Conservation (phyloP, 2,329 filamentous ascomycete genomes). For the Ceratocystiopsis brevicomis region DNA sequence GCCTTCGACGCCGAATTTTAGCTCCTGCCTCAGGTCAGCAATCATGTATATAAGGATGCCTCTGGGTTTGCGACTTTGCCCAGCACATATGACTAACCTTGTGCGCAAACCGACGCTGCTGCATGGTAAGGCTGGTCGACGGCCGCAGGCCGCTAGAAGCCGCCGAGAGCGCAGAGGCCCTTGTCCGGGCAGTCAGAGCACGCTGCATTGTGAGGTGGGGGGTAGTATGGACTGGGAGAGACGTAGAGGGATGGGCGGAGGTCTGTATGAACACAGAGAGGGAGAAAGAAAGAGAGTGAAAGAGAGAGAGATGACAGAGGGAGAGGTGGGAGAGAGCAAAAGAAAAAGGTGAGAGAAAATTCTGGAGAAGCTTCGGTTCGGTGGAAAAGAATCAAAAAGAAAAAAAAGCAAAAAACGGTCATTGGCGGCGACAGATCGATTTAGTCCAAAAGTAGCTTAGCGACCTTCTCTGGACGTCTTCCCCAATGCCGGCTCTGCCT, state of each 20-base stretch:
- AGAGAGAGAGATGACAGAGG: background rate
- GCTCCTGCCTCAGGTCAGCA: slow-evolving; percentile 41
- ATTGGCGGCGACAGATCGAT: background rate
- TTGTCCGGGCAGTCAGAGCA: slow-evolving; percentile 63
- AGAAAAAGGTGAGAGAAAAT: slow-evolving; percentile 1
- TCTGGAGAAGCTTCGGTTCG: slow-evolving; percentile 5
- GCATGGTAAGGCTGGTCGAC: slow-evolving; percentile 41
- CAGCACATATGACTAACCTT: slow-evolving; percentile 44
- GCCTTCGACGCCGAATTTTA: slow-evolving; percentile 95
- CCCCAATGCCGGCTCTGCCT: slow-evolving; percentile 2
- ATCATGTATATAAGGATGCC: background rate
- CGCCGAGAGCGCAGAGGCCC: slow-evolving; percentile 59
- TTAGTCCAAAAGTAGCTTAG: background rate
- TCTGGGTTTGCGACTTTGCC: too few species aligned
- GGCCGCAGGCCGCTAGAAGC: slow-evolving; percentile 42
- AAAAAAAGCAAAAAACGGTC: background rate
- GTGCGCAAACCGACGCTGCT: slow-evolving; percentile 92
- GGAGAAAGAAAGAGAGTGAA: background rate
- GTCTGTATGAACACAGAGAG: background rate
- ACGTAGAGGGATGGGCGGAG: background rate
- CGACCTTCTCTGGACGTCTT: background rate
- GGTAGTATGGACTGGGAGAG: background rate
- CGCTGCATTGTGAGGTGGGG: slow-evolving; percentile 61
- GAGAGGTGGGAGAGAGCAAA: background rate
- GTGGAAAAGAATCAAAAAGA: background rate